Evolutionary conservation across 2,329 filamentous ascomycete species (phyloP), one percentile per base, ranked within the genome.

Genomic region (Fusarium succisae): DNA sequence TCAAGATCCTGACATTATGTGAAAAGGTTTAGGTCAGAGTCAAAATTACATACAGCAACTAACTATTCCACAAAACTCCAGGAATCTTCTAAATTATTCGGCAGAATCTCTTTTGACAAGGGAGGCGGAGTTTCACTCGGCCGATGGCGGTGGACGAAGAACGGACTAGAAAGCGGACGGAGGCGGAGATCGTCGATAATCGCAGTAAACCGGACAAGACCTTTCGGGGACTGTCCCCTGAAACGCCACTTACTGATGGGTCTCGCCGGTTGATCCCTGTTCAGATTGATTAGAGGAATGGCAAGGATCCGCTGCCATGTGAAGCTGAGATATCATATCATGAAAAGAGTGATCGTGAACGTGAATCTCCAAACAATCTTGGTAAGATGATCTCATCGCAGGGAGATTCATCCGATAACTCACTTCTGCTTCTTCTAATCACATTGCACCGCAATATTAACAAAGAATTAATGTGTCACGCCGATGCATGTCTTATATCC

Each of bases 381-480:
- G n/a, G 30, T 58, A 26, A 37, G 24, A 59, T 35, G 24, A 37
- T 14, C 32, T 26, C 32, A 59, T 51, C 24, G 20, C 61, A 41
- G 61, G 8, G 8, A 30, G 15, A 30, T 48, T 32, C 17, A 10
- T 66, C 60, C 61, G 61, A 48, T 10, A 35, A 38, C 5, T 37
- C 13, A 41, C 39, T n/a, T 41, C 22, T 41, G 22, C 22, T 41
- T 47, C 20, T 48, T 30, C 32, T 14, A 7, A 30, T n/a, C 4
- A 7, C 45, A 48, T 47, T 47, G 8, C 18, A 28, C 6, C 28
- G n/a, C 53, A 58, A 39, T 11, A 22, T n/a, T 2, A 44, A 26
- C 3, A 37, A 8, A n/a, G 14, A 60, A 41, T 5, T 8, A 44
- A 62, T 68, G 47, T 62, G 63, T 68, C 66, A 68, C 41, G 63